These are phyloP conservation scores for Colletotrichum tofieldiae DNA, from an alignment of 2,329 filamentous ascomycete species.

Conservation along the genomic window DNA sequence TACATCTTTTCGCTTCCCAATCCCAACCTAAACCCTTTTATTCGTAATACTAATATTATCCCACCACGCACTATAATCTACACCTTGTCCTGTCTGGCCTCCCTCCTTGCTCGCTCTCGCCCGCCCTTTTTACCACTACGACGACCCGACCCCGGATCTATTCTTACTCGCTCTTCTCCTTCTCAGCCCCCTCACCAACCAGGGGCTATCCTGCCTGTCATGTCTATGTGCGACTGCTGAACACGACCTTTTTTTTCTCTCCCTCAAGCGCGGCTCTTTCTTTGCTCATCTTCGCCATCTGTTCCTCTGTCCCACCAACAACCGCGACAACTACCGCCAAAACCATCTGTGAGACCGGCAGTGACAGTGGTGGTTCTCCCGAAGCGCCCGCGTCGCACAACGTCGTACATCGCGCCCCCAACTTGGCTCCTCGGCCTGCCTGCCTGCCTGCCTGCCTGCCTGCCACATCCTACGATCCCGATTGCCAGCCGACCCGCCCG, in stretches of 20 bases:
- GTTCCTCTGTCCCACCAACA: conserved; percentile 17
- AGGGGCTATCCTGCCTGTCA: conserved; percentile 41
- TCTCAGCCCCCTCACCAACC: conserved; percentile 28
- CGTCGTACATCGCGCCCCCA: conserved; percentile 1
- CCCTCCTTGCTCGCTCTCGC: conserved; percentile 28
- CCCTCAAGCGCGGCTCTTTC: conserved; percentile 5
- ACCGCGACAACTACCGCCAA: conserved; percentile 10
- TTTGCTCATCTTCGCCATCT: conserved; percentile 13
- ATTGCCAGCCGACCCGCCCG: conserved; percentile 20
- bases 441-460: not conserved
- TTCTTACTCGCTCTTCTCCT: conserved; percentile 30
- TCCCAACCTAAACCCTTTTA: conserved; percentile 32
- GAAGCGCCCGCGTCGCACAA: conserved; percentile 38
- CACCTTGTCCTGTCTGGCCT: conserved; percentile 39
- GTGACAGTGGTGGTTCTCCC: conserved; percentile 24
- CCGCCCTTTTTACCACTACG: conserved; percentile 30
- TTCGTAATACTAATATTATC: conserved; percentile 43
- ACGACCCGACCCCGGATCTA: conserved; percentile 32
- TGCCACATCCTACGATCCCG: conserved; percentile 29
- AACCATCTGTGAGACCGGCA: conserved; percentile 23
- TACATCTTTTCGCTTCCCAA: conserved; percentile 32
- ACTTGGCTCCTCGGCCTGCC: conserved; percentile 16
- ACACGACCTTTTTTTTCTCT: conserved; percentile 20
- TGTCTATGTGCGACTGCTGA: conserved; percentile 36
- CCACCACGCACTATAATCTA: conserved; percentile 39